Percentiles rank a stretch among this genome's conserved stretches.
phyloP scores from a whole-genome alignment of 1,284 basidiomycete genomes.

The Nidula niveotomentosa region DNA sequence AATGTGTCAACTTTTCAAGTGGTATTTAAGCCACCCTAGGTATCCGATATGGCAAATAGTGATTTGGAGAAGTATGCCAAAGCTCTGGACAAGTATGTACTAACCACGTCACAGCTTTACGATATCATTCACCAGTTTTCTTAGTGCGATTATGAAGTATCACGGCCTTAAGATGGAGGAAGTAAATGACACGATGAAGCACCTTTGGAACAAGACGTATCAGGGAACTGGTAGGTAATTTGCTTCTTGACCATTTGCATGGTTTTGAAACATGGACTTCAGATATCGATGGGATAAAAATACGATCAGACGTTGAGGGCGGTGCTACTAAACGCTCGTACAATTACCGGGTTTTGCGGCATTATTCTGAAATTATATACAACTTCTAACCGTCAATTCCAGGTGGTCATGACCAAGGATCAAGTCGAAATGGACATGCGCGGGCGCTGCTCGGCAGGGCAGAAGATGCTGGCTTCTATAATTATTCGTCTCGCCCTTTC shows the following conservation, averaged over 20 bases:
- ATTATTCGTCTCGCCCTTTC: conserved; percentile 98
- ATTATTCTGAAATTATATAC: not conserved
- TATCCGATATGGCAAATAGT: conserved; percentile 92
- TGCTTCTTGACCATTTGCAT: not conserved
- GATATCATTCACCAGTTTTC: not conserved
- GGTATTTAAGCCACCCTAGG: conserved; percentile 40
- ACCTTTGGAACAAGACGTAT: conserved; percentile 98
- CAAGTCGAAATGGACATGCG: conserved; percentile 99
- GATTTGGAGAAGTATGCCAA: conserved; percentile 98
- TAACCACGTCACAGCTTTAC: not conserved
- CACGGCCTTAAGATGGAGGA: conserved; percentile 99
- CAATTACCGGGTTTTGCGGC: conserved; percentile 89
- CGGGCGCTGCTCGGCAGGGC: conserved; percentile 96
- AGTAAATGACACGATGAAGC: conserved; percentile 96
- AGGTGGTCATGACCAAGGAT: conserved; percentile 99
- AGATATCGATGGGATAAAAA: conserved; percentile 98
- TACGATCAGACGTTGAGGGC: conserved; percentile 92
- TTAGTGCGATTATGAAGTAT: conserved; percentile 96
- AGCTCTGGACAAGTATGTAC: conserved; percentile 85
- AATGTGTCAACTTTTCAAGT: not conserved
- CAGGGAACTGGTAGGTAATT: conserved; percentile 84
- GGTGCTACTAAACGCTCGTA: conserved; percentile 88
- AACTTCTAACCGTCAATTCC: conserved; percentile 19
- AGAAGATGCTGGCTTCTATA: conserved; percentile 99
- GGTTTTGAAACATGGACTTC: conserved; percentile 2